Evolutionary conservation across 2,329 filamentous ascomycete genomes (phyloP).

Genomic region (Teratosphaeria epicoccoides): DNA sequence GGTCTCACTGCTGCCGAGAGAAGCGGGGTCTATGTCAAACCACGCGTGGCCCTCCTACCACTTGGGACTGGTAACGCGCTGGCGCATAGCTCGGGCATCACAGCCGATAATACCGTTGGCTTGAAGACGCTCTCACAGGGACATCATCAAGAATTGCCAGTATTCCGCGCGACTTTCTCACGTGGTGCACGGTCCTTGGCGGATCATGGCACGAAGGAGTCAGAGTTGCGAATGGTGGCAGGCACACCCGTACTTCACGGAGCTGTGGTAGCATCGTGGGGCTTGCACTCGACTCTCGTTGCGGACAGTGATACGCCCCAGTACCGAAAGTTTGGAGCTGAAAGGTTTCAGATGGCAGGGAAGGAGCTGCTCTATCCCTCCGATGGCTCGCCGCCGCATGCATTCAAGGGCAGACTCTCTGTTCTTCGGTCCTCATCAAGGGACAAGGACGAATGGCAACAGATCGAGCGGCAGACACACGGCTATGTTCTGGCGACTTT

Average conservation of each 20-base stretch:
- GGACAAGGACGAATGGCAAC: conserved; percentile 19
- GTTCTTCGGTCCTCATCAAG: conserved; percentile 23
- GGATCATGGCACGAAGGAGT: conserved; percentile 30
- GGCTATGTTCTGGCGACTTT: conserved; percentile 67
- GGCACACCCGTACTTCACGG: conserved; percentile 42
- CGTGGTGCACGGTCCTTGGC: conserved; percentile 33
- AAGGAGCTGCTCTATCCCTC: conserved; percentile 57
- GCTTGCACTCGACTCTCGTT: conserved; percentile 77
- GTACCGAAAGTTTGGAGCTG: conserved; percentile 65
- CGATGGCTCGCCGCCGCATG: conserved; percentile 43
- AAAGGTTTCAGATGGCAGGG: conserved; percentile 78
- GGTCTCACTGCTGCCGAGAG: conserved; percentile 35
- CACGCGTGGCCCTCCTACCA: conserved; percentile 46
- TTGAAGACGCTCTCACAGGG: conserved; percentile 29
- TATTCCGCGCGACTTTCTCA: conserved; percentile 37
- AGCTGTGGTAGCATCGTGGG: conserved; percentile 81
- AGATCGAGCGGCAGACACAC: conserved; percentile 42
- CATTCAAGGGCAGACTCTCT: conserved; percentile 45
- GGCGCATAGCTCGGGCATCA: conserved; percentile 34
- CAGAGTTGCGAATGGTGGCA: conserved; percentile 22
- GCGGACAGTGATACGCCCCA: conserved; percentile 80
- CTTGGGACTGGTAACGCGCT: conserved; percentile 42
- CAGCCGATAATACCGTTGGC: conserved; percentile 31
- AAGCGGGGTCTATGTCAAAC: conserved; percentile 34
- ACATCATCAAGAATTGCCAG: conserved; percentile 28